Base-by-base conservation (phyloP, 129 eudicot genomes). In the Silybum marianum region DNA sequence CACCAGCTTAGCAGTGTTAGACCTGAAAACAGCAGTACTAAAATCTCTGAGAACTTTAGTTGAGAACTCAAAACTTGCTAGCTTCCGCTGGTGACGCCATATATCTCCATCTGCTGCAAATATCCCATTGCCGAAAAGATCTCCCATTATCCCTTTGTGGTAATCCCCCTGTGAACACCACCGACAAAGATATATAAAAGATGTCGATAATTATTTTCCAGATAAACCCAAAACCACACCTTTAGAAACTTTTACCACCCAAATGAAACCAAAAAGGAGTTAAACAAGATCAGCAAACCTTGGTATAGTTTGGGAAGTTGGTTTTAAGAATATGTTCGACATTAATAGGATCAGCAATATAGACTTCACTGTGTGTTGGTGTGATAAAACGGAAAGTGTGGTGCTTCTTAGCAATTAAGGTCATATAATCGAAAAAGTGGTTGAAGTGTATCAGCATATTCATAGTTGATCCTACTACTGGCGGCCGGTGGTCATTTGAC, bases 11-110 rank as follows among this genome's bases (percentile, higher is more conserved):
- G 78, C 90, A 7, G 93, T 88, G 85, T 80, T 84, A n/a, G 75
- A 74, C 39, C 85, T 70, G 73, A 92, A 92, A 14, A 90, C 85
- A 66, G 26, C 82, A 46, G 89, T 85, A 82, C 93, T 92, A 51
- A 87, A 92, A 69, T 87, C 91, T 78, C 92, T 87, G 12, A 92
- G 81, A 74, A 83, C 88, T 82, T 86, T 83, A 22, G 91, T 86
- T 7, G 97, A 92, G 81, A 92, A 92, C 68, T 92, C 93, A 66
- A 73, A 81, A 77, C 97, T 93, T 7, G 95, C 87, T 23, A 89
- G 85, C 77, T 93, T 93, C 65, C 97, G 76, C 74, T 93, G 97
- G 75, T 90, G 94, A 24, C 88, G 89, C 97, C 97, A 92, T 70
- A 71, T 77, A 42, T 88, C 88, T 25, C 95, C 97, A 74, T 92